These are phyloP conservation scores for Punica granatum DNA, from an alignment of 345 rosid genomes.

Conservation along the genomic window DNA sequence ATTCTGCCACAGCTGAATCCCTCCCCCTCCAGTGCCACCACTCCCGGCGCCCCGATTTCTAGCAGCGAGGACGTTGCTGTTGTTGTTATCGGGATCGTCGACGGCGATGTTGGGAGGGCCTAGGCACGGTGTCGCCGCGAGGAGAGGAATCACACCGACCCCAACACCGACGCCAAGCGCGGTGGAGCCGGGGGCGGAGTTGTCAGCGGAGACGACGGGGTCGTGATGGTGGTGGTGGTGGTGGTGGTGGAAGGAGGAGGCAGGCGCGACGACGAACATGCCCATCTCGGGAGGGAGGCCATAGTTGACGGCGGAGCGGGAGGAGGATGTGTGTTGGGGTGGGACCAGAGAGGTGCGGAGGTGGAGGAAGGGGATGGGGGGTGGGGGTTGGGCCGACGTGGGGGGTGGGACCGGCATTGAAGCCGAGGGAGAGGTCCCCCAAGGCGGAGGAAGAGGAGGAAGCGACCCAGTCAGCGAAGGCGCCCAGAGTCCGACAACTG, in stretches of 20 bases:
- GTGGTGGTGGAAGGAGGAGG: conserved; percentile 35
- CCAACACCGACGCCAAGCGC: conserved; percentile 63
- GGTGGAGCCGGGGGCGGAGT: conserved; percentile 22
- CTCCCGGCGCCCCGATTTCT: conserved; percentile 13
- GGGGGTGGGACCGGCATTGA: conserved; percentile 76
- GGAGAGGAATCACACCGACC: conserved; percentile 69
- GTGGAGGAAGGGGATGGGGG: conserved; percentile 21
- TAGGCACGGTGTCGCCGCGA: conserved; percentile 48
- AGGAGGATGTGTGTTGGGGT: not conserved
- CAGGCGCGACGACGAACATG: conserved; percentile 85
- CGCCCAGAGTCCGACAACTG: conserved; percentile 88
- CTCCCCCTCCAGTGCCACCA: conserved; percentile 17
- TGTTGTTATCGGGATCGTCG: conserved; percentile 13
- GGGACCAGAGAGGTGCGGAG: conserved; percentile 45
- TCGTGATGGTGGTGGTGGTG: conserved; percentile 33
- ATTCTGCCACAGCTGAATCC: conserved; percentile 70
- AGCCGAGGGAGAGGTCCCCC: conserved; percentile 95
- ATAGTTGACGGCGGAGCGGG: conserved; percentile 34
- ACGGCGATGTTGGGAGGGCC: conserved; percentile 27
- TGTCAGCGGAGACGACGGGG: conserved; percentile 24
- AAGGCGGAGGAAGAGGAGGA: conserved; percentile 50
- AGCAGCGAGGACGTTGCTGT: conserved; percentile 16
- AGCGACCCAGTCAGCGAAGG: conserved; percentile 84
- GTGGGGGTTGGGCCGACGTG: conserved; percentile 28
- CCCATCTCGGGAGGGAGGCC: conserved; percentile 70